A percentile compares a stretch with the other conserved stretches of the same genome.
Evolutionary conservation across 805 yeast genomes (phyloP).

Genomic region (Torulaspora gathmanii): DNA sequence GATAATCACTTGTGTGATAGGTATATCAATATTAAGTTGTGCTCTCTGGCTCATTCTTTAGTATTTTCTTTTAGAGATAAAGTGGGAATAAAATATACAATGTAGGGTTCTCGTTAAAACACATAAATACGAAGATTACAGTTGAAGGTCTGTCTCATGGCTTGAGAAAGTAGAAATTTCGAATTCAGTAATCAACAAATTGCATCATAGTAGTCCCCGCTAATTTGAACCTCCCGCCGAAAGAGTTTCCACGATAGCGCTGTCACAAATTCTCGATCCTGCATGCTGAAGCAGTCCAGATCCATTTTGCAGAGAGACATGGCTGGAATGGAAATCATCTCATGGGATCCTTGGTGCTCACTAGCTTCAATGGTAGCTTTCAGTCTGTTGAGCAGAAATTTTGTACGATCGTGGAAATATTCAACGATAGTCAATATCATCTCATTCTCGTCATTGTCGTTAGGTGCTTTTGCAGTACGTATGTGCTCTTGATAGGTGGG

Average conservation of each 20-base stretch:
- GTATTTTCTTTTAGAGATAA: background rate
- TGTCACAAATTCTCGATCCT: conserved; percentile 27
- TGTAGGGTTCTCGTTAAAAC: background rate
- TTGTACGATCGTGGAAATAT: conserved; percentile 22
- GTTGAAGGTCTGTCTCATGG: background rate
- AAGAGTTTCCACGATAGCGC: conserved; percentile 24
- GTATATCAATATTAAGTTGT: conserved; percentile 41
- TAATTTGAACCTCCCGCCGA: conserved; percentile 13
- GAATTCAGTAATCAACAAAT: conserved; percentile 3
- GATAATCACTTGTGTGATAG: conserved; percentile 55
- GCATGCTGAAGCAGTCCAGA: conserved; percentile 34
- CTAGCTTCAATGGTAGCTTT: conserved; percentile 15
- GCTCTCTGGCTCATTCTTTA: conserved; percentile 43
- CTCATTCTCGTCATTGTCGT: conserved; percentile 11
- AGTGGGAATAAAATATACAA: background rate
- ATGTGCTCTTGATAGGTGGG: conserved; percentile 25
- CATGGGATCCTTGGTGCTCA: conserved; percentile 13
- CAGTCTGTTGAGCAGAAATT: conserved; percentile 15
- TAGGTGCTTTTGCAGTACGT: background rate
- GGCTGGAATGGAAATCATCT: conserved; percentile 18
- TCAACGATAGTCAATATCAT: conserved; percentile 13
- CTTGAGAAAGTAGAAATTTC: background rate
- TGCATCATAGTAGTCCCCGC: conserved; percentile 11
- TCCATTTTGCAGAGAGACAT: conserved; percentile 22
- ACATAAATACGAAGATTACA: background rate